Base-by-base conservation (phyloP, 441 rosid genomes). In the Euphorbia schlechtendalii region DNA sequence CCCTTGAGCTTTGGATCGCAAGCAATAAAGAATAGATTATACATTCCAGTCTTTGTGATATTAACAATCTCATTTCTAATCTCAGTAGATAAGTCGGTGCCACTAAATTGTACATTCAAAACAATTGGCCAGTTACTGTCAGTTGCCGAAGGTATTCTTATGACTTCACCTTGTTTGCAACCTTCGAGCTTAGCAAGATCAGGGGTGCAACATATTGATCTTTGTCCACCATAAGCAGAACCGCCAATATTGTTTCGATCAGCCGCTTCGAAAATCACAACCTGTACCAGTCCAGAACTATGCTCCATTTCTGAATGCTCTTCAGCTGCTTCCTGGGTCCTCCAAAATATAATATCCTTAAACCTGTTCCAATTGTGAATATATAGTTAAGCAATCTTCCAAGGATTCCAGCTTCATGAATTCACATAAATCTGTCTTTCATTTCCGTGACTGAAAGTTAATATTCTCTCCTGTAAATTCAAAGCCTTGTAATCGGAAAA, bases 191-290 rank as follows among this genome's bases (percentile, higher is more conserved):
- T n/a, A n/a, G n/a, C n/a, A n/a, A n/a, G n/a, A n/a, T n/a, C n/a
- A n/a, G n/a, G n/a, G n/a, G n/a, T n/a, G 78, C 99, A 93, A 64
- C 99, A 93, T 61, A 93, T 88, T 10, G 97, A 91, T 76, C 99
- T 86, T 65, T 93, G 97, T 25, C 99, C 97, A 14, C 99, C 99
- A 74, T 90, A 93, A 48, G 99, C 99, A 59, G 99, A 93, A 70
- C 99, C 99, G 36, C 99, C 97, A 56, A 93, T 90, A 64, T 78
- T 83, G 74, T 93, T 84, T 14, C 97, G 83, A 75, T 93, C 96
- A n/a, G 90, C 91, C 21, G 87, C 95, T 77, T 93, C 98, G 63
- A 93, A 93, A 62, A 93, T 75, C 56, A 93, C 84, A 30, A 84
- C 91, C 66, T 93, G 97, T 55, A 88, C 78, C 76, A 84, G 69